A percentile compares a stretch with the other conserved stretches of the same genome.
Conservation (phyloP, 345 rosid genomes). For the Garcia nutans region DNA sequence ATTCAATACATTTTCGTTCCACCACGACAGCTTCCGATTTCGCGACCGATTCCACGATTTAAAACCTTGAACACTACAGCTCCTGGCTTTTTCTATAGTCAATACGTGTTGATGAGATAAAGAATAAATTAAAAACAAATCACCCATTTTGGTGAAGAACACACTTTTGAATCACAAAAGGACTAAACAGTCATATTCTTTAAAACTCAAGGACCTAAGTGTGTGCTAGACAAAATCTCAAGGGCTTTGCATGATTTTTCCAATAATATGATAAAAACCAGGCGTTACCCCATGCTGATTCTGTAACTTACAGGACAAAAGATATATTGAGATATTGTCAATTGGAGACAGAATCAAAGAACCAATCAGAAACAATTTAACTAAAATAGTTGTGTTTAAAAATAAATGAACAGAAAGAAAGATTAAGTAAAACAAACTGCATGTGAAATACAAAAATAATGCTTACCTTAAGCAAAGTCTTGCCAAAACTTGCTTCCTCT, state of each 20-base stretch:
- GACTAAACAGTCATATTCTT: not conserved
- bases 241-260: not conserved
- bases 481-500: slow-evolving; percentile 94
- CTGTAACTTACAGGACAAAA: no score
- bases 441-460: not conserved
- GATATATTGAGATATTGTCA: no score
- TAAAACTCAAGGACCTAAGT: not conserved
- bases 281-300: no score
- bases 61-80: no score
- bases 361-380: no score
- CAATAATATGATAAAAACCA: not conserved
- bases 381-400: not conserved
- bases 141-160: no score
- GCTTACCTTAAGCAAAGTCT: slow-evolving; percentile 76
- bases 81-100: not conserved
- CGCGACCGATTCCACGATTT: no score
- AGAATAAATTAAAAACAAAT: not conserved
- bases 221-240: not conserved
- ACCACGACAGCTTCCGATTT: no score
- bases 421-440: not conserved
- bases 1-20: no score
- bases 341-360: no score
- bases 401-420: no score
- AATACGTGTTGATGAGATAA: not conserved
- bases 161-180: not conserved